Conservation (phyloP, 2,329 filamentous ascomycete genomes). For the Magnaporthiopsis poae region DNA sequence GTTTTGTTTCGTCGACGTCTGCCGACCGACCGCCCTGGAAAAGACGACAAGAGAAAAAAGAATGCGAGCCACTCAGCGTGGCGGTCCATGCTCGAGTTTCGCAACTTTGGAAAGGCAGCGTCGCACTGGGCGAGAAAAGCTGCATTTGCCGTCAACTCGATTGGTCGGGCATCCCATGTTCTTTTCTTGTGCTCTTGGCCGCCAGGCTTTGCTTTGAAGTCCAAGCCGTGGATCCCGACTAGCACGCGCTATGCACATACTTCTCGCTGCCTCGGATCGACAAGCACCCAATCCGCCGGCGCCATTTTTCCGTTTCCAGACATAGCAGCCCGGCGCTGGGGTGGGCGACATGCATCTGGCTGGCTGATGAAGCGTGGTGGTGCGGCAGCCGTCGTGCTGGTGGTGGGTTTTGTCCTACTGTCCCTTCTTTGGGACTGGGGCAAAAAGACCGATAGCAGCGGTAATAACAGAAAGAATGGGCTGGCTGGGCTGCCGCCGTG, state of each 20-base stretch:
- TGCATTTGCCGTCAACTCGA: background rate
- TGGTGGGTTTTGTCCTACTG: background rate
- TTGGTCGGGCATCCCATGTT: background rate
- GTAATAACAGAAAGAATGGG: background rate
- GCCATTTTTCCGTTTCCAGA: background rate
- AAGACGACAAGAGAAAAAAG: background rate
- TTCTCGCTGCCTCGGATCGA: background rate
- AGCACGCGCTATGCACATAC: background rate
- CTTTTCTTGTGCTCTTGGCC: background rate
- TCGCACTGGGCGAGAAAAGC: background rate
- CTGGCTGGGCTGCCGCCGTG: background rate
- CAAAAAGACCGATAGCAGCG: background rate
- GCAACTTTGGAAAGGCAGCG: background rate
- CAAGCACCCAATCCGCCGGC: background rate
- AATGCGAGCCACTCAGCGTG: background rate
- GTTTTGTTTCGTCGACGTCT: background rate
- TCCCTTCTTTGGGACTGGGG: background rate
- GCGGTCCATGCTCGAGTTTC: slow-evolving; percentile 1
- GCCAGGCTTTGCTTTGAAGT: background rate
- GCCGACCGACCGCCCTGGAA: background rate
- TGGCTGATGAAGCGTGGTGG: background rate
- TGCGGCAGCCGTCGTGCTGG: background rate
- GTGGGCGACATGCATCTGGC: background rate
- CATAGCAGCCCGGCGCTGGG: background rate
- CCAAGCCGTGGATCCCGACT: background rate